Evolutionary conservation across 306 rosid genomes (phyloP), one percentile per base, ranked within the genome.

Genomic region (Rosa lucieae): DNA sequence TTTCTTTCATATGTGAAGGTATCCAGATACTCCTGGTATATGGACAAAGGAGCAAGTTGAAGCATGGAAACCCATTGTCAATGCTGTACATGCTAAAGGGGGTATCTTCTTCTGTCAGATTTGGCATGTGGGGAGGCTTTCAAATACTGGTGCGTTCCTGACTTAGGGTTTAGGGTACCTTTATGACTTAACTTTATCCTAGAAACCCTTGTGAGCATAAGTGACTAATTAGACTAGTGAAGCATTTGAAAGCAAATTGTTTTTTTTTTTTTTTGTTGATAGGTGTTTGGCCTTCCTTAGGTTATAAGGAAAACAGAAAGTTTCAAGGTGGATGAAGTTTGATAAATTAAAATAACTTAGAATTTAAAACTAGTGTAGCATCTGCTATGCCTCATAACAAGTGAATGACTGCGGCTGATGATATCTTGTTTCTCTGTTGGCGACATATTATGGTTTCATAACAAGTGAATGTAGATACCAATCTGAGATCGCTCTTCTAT

Each of bases 41-140:
- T 86, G 90, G 90, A 89, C 88, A 26, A 75, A 48, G 73, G 83
- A 86, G 80, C 92, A 89, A 48, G 78, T 89, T 40, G 86, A 86
- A 66, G 92, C 88, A 6, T 86, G 91, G 91, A 88, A 78, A 71
- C 88, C 89, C 3, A 81, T 83, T 35, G 88, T 88, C 0, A 82
- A 89, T 49, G 92, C 84, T 40, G 92, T 86, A 47, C 92, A 86
- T 70, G 79, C 77, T 26, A 84, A 84, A 69, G 92, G 90, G 1
- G 86, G 87, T 10, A 35, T 75, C 69, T 86, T 89, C 79, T 82
- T 89, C 71, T 84, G 87, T 81, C 92, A 89, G 67, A 53, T 89
- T 70, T 62, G 77, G 82, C 92, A 91, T 6, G 82, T 47, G 1
- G 90, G 95, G 43, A 84, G 85, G 84, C 82, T 76, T 82, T 87